Conservation (phyloP, 306 rosid species). For the Vachellia collinsii region DNA sequence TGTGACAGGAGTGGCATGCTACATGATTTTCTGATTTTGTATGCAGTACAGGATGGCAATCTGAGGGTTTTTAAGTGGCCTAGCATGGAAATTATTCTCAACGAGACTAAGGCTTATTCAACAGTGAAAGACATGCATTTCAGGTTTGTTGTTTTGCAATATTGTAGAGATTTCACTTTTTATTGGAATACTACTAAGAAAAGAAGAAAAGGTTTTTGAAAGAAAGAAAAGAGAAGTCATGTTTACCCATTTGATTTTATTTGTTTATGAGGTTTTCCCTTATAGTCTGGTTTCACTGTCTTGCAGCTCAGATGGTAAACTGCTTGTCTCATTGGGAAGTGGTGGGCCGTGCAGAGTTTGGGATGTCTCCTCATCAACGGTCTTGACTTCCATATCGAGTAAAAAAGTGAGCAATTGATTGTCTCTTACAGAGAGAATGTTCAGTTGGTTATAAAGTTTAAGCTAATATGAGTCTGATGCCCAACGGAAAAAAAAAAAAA, state of each 20-base stretch:
- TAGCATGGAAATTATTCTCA: constrained; percentile 72
- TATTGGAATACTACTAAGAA: constrained; percentile 10
- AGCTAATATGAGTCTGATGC: neutral
- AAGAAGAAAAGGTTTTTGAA: constrained; percentile 21
- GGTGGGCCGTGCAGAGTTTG: constrained; percentile 90
- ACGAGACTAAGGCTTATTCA: constrained; percentile 63
- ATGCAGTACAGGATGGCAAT: constrained; percentile 90
- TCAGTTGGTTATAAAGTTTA: constrained; percentile 6
- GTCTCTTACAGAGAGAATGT: constrained; percentile 17
- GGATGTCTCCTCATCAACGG: constrained; percentile 70
- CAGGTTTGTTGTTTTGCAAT: constrained; percentile 59
- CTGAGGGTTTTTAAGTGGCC: constrained; percentile 94
- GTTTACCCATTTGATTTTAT: constrained; percentile 32
- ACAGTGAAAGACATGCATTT: constrained; percentile 81
- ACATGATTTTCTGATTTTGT: constrained; percentile 57
- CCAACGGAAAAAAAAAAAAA: too few species aligned
- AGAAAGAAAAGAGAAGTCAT: constrained; percentile 8
- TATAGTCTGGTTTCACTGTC: constrained; percentile 40
- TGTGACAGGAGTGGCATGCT: constrained; percentile 29
- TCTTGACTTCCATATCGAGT: constrained; percentile 57
- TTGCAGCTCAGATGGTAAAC: constrained; percentile 82
- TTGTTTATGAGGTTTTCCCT: constrained; percentile 31
- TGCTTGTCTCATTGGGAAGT: constrained; percentile 79
- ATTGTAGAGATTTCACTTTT: constrained; percentile 25
- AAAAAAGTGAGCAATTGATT: constrained; percentile 67